Base-by-base conservation (phyloP, 2,329 filamentous ascomycete species). In the Clonostachys rosea region DNA sequence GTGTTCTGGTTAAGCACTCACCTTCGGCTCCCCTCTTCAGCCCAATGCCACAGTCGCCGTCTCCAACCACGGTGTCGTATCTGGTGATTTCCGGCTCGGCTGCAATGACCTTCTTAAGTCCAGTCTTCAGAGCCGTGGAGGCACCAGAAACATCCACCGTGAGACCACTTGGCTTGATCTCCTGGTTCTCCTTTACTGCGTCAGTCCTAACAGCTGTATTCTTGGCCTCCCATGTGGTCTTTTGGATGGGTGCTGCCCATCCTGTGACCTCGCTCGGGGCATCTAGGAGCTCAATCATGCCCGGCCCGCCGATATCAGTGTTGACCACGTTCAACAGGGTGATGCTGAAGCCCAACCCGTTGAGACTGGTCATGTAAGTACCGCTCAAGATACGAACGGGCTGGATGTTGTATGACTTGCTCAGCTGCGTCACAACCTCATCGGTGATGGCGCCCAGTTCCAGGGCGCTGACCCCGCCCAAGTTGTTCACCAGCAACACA, bases 41-140 rank as follows among this genome's bases (percentile, higher is more conserved):
- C 6, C 89, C 89, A 49, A 90, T 88, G 10, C 91, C 91, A 59
- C 91, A 96, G 66, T 96, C 91, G 42, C 91, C 91, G 60, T 96
- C 91, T 40, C 91, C 91, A 20, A 95, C 89, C 12, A 94, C 81
- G 0, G 89, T 95, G 60, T 90, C 87, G 57, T 82, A 90, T 44
- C 71, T 77, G 1, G 87, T 90, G 44, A 90, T 75, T 44, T 88
- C 83, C 2, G 86, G 83, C 62, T 91, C 87, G 2, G 76, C 84
- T 0, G 71, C 74, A 51, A 89, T 77, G 13, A 91, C 69, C 35
- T 71, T 73, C 43, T 86, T 68, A 14, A 90, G 70, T 0, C 75
- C 87, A 14, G 67, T 70, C 17, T 66, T 74, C 39, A 91, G 68
- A 6, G 74, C 73, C 24, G 71, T 64, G 49, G 73, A 77, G 11